Base-by-base conservation (phyloP, 2,329 filamentous ascomycete genomes). In the Alternaria angustiovoidea region DNA sequence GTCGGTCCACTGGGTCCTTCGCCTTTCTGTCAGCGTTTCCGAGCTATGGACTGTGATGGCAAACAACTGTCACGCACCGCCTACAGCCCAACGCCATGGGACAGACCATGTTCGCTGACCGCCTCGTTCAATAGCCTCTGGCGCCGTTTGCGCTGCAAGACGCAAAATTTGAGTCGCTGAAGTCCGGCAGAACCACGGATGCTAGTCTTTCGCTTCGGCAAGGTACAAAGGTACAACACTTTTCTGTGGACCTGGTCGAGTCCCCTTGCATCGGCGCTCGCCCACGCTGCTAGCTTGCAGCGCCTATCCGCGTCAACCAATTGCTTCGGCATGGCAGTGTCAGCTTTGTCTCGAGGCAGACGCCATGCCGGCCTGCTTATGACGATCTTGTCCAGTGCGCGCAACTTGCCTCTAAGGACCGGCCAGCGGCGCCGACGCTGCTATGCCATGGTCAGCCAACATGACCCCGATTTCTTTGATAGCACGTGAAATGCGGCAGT, bases 201-300 rank as follows among this genome's bases (percentile, higher is more conserved):
- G 68, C 65, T 75, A 72, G 72, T 59, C 64, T 62, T 76, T 78
- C 75, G 75, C 75, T 78, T 77, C 75, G 66, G 75, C 67, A 78
- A 78, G 75, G 75, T 78, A 78, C 75, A 75, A 68, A 75, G 70
- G 68, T 70, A 75, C 70, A 66, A 68, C 57, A 73, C 62, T 62
- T 54, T 60, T 65, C 54, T 67, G 75, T 75, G 74, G 72, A 76
- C 72, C 73, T 56, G 66, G 64, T 75, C 65, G 64, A 71, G 63
- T 67, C 65, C 74, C 75, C 75, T 78, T 78, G 75, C 75, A 77
- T 72, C 69, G 59, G 68, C 72, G 69, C 69, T 70, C 67, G 65
- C 64, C 60, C 57, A 64, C 65, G 63, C 62, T 61, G 57, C 60
- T 75, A 73, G 73, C 65, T 64, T 64, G 62, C 72, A 75, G 72